Base-by-base conservation (phyloP, 768 basidiomycete species). In the Tricholoma hemisulphureum region DNA sequence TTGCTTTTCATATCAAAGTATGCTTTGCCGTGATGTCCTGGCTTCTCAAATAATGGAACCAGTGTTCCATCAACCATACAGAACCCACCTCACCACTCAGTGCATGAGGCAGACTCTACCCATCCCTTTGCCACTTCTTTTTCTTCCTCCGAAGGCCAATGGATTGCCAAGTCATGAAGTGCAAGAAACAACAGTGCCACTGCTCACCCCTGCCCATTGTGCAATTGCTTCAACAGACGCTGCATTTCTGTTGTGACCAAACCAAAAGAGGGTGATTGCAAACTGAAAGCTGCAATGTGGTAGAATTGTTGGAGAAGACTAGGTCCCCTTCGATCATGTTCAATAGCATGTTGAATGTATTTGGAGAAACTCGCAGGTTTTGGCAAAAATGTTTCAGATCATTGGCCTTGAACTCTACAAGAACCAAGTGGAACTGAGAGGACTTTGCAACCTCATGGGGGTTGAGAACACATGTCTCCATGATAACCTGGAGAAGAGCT, bases 1-100 rank as follows among this genome's bases (percentile, higher is more conserved):
- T 67, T 62, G 23, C 50, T 59, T 45, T 69, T 71, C 6, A 59
- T 37, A 51, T 69, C 65, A 58, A 63, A 72, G 28, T 63, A 72
- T 21, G 60, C 63, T 45, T 71, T 63, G 2, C 71, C 66, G 55
- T 55, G 69, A 51, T 54, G 67, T 8, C 29, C 52, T 21, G 68
- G 71, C 2, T 39, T 49, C 2, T 55, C 34, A 11, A 18, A 55
- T 7, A 69, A 52, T n/a, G 58, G 61, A 16, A 49, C 29, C n/a
- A 49, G 48, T 10, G 48, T 49, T n/a, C 37, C 37, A 18, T 39
- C 37, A 39, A 39, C 37, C 4, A 39, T n/a, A n/a, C 37, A 39
- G 16, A 14, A 39, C 16, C 37, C 37, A n/a, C 37, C 37, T n/a
- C 37, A 18, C 37, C 37, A 39, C 18, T 14, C 37, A 14, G n/a